These are phyloP conservation scores for Actinomucor elegans DNA, from an alignment of 371 early-diverging fungal species.

Conservation along the genomic window DNA sequence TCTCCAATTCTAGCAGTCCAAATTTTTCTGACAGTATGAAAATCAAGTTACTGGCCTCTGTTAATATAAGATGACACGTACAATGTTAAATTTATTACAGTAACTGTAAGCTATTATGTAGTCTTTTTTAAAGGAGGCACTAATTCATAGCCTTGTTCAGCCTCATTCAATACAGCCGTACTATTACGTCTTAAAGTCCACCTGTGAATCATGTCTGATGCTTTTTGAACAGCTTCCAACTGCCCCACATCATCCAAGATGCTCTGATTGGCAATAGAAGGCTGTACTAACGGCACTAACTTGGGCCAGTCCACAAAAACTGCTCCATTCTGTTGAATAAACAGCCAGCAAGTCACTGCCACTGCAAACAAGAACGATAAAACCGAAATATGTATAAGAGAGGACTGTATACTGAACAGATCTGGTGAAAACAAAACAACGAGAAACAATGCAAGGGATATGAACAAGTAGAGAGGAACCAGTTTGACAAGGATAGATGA, in stretches of 20 bases:
- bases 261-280: neutral
- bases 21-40: too few relatives aligned
- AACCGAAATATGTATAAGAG: constrained; percentile 23
- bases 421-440: constrained; percentile 25
- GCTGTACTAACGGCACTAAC: constrained; percentile 15
- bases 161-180: constrained; percentile 31
- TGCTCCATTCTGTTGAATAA: constrained; percentile 37
- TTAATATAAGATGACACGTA: too few relatives aligned
- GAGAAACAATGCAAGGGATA: constrained; percentile 22
- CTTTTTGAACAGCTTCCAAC: constrained; percentile 8
- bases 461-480: constrained; percentile 25
- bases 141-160: constrained; percentile 44
- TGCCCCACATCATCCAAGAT: constrained; percentile 6
- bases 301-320: constrained; percentile 50
- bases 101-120: too few relatives aligned
- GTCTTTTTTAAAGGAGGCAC: constrained; percentile 35
- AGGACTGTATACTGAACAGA: constrained; percentile 20
- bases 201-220: constrained; percentile 2
- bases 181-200: constrained; percentile 26
- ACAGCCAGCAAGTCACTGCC: constrained; percentile 27
- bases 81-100: too few relatives aligned
- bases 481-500: constrained; percentile 8
- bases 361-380: constrained; percentile 39
- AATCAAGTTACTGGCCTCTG: too few relatives aligned
- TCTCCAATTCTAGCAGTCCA: too few relatives aligned